A percentile compares a stretch with the other conserved stretches of the same genome.
phyloP scores from a whole-genome alignment of 1,284 basidiomycete genomes.

The Polyporus tsugae region DNA sequence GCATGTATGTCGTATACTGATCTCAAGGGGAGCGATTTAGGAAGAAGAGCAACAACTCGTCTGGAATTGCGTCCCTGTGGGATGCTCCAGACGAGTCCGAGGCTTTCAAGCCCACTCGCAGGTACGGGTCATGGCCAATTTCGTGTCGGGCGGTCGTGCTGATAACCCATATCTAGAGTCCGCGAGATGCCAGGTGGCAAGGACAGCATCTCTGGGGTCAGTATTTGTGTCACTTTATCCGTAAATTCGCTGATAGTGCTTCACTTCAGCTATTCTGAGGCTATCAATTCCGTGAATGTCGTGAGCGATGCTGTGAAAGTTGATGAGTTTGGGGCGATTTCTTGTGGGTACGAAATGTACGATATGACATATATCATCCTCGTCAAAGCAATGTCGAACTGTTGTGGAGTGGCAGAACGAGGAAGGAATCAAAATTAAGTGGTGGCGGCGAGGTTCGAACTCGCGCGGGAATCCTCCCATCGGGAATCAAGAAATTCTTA shows the following conservation, averaged over 20 bases:
- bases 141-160: not conserved
- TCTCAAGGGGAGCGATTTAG: constrained; percentile 4
- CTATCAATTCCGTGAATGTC: not conserved
- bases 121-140: constrained; percentile 46
- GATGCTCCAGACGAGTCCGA: constrained; percentile 48
- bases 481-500: constrained; percentile 76
- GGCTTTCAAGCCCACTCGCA: constrained; percentile 71
- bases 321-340: not conserved
- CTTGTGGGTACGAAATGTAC: not conserved
- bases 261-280: not conserved
- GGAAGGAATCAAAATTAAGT: constrained; percentile 38
- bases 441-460: constrained; percentile 87
- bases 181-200: constrained; percentile 60
- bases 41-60: constrained; percentile 20
- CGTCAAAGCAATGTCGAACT: not conserved
- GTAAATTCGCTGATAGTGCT: not conserved
- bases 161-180: constrained; percentile 27
- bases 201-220: constrained; percentile 64
- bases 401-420: not conserved
- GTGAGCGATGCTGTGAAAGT: not conserved
- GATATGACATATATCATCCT: not conserved
- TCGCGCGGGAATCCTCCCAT: constrained; percentile 81
- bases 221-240: not conserved
- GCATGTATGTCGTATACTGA: too few species aligned
- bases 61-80: constrained; percentile 48